Evolutionary conservation across 495 filamentous ascomycete species (phyloP).

Genomic region (Pyrenopolyporus hunteri): DNA sequence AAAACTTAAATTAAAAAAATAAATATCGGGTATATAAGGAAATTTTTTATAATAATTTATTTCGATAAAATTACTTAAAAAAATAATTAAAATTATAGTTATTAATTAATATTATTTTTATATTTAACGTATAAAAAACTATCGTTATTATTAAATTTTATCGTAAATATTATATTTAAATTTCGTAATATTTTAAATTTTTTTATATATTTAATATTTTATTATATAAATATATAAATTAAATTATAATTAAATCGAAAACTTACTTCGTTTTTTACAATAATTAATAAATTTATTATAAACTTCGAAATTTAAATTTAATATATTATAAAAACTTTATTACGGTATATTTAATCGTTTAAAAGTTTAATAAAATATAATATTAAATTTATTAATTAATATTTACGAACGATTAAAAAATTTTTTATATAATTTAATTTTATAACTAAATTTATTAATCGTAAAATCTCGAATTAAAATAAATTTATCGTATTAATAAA

Average conservation of each 20-base stretch:
- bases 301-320: too few relatives aligned
- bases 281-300: too few relatives aligned
- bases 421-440: neutral
- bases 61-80: neutral
- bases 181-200: too few relatives aligned
- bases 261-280: neutral
- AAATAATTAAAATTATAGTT: neutral
- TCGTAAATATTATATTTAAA: too few relatives aligned
- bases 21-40: neutral
- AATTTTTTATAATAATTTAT: neutral
- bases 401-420: neutral
- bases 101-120: too few relatives aligned
- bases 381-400: neutral
- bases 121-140: too few relatives aligned
- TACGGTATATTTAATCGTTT: too few relatives aligned
- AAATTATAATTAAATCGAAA: neutral
- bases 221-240: neutral
- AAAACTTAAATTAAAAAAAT: too few relatives aligned
- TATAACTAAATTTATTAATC: neutral
- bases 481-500: neutral
- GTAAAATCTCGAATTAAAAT: neutral
- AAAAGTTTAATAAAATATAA: too few relatives aligned
- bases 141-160: too few relatives aligned
- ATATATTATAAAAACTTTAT: too few relatives aligned
- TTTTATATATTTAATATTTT: neutral